Evolutionary conservation across 257 asterid genomes (phyloP), one percentile per base, ranked within the genome.

Genomic region (Penstemon barbatus): DNA sequence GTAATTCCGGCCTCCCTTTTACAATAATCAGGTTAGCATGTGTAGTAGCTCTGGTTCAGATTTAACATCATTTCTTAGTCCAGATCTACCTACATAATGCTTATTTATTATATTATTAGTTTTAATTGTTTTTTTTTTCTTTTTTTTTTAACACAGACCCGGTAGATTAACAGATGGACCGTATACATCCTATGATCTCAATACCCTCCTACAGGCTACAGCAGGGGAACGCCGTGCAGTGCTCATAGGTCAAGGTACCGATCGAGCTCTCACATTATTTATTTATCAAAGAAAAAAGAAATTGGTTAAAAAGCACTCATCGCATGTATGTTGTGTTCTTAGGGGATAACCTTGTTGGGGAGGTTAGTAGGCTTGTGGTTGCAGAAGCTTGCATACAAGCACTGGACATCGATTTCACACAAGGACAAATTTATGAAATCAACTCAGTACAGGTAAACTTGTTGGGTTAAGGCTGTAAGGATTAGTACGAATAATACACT

Each of bases 191-290:
- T 92, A 92, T 71, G 95, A 88, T 85, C 95, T 90, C 46, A 93
- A 93, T 62, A 92, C 97, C 45, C 82, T 92, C 50, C 91, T 90
- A 78, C 84, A 92, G 85, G 95, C 98, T 54, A 90, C 98, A 49
- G 92, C 97, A 74, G 98, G 98, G n/a, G 94, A 92, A 80, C 90
- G 97, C 33, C 95, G 97, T 42, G 97, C 98, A 63, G 96, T 92
- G 71, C 63, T 90, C 65, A 71, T 92, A 61, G 97, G 79, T 65
- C 97, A 92, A 92, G 98, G 98, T 92, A 81, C 45, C 45, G 6
- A 13, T 25, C 33, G 19, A 6, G 4, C 40, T 59, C 12, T 59
- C 50, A 9, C 8, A 11, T 63, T 11, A 5, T 44, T 7, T 49
- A 42, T 25, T 15, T 73, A 62, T 37, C 51, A 70, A 33, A 48